Percentiles rank a stretch among this genome's conserved stretches.
Evolutionary conservation across 805 yeast genomes (phyloP).

Genomic region (Suhomyces prunicola): DNA sequence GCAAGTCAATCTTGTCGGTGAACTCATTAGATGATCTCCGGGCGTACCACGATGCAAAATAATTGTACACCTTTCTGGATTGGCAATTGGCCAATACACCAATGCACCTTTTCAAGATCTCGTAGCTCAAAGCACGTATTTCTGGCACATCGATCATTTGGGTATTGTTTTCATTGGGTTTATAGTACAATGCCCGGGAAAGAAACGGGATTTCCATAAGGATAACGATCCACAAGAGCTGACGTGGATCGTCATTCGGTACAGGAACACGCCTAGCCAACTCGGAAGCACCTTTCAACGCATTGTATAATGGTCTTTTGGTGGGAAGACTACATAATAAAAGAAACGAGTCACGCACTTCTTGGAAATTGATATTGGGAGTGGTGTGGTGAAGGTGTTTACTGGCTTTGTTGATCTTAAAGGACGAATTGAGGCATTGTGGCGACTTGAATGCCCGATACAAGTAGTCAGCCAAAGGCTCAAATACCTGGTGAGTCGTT

Average conservation of each 20-base stretch:
- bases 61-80: conserved; percentile 31
- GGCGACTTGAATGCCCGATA: conserved; percentile 46
- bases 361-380: conserved; percentile 49
- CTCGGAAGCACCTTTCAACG: conserved; percentile 50
- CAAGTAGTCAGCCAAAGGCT: conserved; percentile 51
- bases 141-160: conserved; percentile 46
- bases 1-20: conserved; percentile 53
- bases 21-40: conserved; percentile 44
- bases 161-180: conserved; percentile 12
- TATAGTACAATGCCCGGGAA: conserved; percentile 42
- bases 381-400: conserved; percentile 38
- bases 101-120: conserved; percentile 61
- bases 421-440: conserved; percentile 52
- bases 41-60: conserved; percentile 56
- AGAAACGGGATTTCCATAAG: conserved; percentile 68
- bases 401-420: conserved; percentile 30
- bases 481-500: conserved; percentile 35
- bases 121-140: conserved; percentile 58
- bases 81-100: conserved; percentile 62
- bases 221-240: conserved; percentile 59
- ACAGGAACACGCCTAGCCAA: conserved; percentile 48
- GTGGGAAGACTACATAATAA: conserved; percentile 53
- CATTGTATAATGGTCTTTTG: conserved; percentile 53
- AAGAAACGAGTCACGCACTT: conserved; percentile 45
- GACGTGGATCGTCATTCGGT: conserved; percentile 39